These are phyloP conservation scores for Cordyceps pruinosa DNA, from an alignment of 2,329 filamentous ascomycete species.

Conservation along the genomic window DNA sequence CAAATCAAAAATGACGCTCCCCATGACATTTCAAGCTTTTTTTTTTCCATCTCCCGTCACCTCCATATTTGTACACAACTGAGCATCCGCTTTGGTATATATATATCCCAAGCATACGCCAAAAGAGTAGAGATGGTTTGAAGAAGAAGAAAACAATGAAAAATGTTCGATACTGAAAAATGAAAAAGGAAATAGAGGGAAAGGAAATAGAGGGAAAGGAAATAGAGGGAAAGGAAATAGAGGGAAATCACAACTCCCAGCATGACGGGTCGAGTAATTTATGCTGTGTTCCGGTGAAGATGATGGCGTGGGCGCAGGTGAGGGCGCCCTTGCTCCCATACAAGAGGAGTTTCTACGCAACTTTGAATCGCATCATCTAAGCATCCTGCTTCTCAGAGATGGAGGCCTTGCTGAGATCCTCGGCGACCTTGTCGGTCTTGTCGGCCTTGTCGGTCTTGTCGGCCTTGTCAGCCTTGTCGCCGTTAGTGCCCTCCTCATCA, in stretches of 20 bases:
- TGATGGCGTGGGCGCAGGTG: neutral
- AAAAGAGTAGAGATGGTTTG: constrained; percentile 4
- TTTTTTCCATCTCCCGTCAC: too few relatives aligned
- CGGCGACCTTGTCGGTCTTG: constrained; percentile 47
- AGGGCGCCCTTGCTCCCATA: neutral
- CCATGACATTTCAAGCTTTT: constrained; percentile 1
- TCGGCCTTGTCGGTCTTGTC: constrained; percentile 44
- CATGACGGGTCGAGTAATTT: neutral
- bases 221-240: neutral
- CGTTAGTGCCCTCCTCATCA: constrained; percentile 41
- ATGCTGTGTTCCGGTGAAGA: neutral
- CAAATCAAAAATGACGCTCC: constrained; percentile 5
- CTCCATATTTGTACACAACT: constrained; percentile 8
- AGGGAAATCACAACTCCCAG: neutral
- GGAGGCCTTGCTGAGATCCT: constrained; percentile 45
- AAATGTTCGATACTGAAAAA: neutral
- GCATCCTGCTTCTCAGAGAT: constrained; percentile 47
- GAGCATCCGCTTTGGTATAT: constrained; percentile 7
- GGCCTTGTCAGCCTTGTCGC: constrained; percentile 48
- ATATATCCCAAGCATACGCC: constrained; percentile 12
- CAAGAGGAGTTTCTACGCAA: neutral
- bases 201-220: neutral
- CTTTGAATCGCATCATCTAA: constrained; percentile 18
- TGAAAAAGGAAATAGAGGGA: neutral
- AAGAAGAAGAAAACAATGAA: neutral